Evolutionary conservation across 352 stramenopile genomes (phyloP), one percentile per base, ranked within the genome.

Genomic region (Pythium sp.): DNA sequence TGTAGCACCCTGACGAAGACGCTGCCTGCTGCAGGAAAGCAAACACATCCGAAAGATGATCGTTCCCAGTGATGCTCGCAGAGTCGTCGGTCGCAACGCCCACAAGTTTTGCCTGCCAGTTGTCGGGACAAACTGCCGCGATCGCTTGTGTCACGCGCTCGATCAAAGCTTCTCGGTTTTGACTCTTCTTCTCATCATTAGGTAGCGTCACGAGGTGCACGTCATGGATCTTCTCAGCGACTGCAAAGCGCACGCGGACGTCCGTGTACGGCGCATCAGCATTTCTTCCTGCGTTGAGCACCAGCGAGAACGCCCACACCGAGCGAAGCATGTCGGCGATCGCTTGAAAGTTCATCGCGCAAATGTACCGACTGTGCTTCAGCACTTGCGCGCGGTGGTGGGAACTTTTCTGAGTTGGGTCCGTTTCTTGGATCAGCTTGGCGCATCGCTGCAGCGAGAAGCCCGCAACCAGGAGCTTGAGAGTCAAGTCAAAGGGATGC

Each of bases 241-340:
- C 26, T 14, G 36, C 36, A 38, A 62, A 68, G 63, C 63, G 63
- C 63, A 68, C 63, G 38, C 63, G 54, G 28, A 68, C 36, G 20
- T 26, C 36, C 15, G 56, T 32, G 28, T 32, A 12, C 12, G 20
- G 6, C 11, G 8, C 15, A 8, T 38, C 32, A 4, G 11, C 8
- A 4, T 32, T 8, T 22, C 55, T 30, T 22, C 61, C 53, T 2
- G 53, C 24, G 26, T 53, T 54, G 26, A 68, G 20, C 36, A 68
- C 63, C 3, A 68, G 63, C 54, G 63, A 46, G 53, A 68, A 68
- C 63, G 63, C 53, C 63, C 63, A 68, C 34, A 11, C 24, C 3
- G 36, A 56, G 22, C 11, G 34, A 34, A 68, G 51, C 2, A 38
- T 12, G 0, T 28, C 8, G 9, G 36, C 15, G 12, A 57, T 46